Evolutionary conservation across 2,329 filamentous ascomycete species (phyloP), one percentile per base, ranked within the genome.

Genomic region (Fusarium succisae): DNA sequence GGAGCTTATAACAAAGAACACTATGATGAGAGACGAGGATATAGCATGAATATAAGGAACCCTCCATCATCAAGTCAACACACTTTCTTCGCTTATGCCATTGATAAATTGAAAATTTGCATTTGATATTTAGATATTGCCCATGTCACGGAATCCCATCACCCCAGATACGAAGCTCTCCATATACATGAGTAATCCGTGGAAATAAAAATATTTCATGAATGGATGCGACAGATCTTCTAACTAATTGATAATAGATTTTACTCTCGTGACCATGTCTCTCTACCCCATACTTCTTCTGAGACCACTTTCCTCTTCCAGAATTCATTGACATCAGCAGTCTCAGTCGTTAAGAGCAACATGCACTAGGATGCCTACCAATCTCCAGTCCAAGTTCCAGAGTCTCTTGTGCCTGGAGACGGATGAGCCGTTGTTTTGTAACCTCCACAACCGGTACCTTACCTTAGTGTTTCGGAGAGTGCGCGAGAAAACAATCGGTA

Each of bases 381-480:
- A 35, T 43, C 35, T 38, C 54, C 51, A 24, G 43, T 65, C 53
- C 37, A 54, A 30, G 69, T 72, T 71, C 69, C 45, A 63, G 47
- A 67, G 35, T 32, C 32, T 53, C 55, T 63, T 30, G 44, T 50
- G 41, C 69, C 51, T 62, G 24, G 50, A 62, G 45, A 71, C 35
- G 24, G 53, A 28, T n/a, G 56, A 48, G 65, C 51, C 51, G 61
- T 59, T 59, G 37, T 41, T 50, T 67, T 45, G 45, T 28, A 54
- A 47, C 63, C 57, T 64, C 69, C 59, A 61, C 61, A 48, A 65
- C 28, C 53, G 30, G 67, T 70, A 70, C 67, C 67, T 70, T 70
- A 39, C 67, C 59, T 70, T 70, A 70, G 66, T 66, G 67, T 30
- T 22, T 55, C 41, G 26, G 35, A 35, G 39, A 26, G 30, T 26